A percentile compares a stretch with the other conserved stretches of the same genome.
phyloP scores from a whole-genome alignment of 768 basidiomycete genomes.

The Naematelia encephala region DNA sequence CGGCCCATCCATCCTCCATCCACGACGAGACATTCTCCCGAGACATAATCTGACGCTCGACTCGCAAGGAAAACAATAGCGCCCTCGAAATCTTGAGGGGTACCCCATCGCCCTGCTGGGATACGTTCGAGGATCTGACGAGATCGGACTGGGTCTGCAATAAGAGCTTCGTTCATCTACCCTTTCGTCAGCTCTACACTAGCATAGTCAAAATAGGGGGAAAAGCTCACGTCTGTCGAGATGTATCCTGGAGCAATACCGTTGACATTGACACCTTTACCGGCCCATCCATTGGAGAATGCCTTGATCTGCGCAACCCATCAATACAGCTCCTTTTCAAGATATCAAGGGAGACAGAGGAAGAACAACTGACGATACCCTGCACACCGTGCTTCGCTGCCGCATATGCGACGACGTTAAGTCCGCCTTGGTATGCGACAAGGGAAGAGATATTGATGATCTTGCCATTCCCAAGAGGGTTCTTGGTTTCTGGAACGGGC shows the following conservation, averaged over 20 bases:
- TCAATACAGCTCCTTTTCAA: no score
- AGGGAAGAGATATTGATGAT: constrained; percentile 66
- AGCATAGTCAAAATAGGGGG: constrained; percentile 6
- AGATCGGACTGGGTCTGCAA: constrained; percentile 63
- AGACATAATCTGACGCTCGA: constrained; percentile 66
- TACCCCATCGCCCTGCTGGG: constrained; percentile 69
- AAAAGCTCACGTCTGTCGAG: constrained; percentile 73
- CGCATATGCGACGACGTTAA: constrained; percentile 83
- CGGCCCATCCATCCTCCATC: constrained; percentile 62
- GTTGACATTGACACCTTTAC: constrained; percentile 82
- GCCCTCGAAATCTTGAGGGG: constrained; percentile 70
- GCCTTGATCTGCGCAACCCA: constrained; percentile 58
- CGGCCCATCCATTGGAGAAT: constrained; percentile 89
- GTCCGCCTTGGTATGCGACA: constrained; percentile 54
- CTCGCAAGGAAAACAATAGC: constrained; percentile 69
- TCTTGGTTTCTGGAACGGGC: constrained; percentile 34
- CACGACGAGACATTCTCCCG: constrained; percentile 67
- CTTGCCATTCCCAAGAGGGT: constrained; percentile 58
- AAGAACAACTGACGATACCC: constrained; percentile 53
- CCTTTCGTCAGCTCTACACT: constrained; percentile 3
- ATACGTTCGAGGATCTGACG: constrained; percentile 73
- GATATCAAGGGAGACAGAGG: neutral
- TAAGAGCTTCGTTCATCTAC: constrained; percentile 67
- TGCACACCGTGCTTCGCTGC: constrained; percentile 80
- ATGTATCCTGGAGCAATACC: constrained; percentile 85